phyloP scores from a whole-genome alignment of 768 basidiomycete species.

The Pleurotus salmoneostramineus region DNA sequence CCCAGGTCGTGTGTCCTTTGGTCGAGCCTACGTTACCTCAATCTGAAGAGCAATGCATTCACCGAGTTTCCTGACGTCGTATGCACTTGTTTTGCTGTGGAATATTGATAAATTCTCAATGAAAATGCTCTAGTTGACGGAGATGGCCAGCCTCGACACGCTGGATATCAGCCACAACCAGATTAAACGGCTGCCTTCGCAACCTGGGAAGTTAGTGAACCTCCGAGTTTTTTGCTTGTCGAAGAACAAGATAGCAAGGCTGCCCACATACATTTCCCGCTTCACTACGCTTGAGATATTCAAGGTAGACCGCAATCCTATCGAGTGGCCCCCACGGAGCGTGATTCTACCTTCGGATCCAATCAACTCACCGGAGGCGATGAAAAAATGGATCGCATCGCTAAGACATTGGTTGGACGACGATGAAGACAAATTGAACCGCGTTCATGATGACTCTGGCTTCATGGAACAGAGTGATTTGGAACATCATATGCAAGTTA shows the following conservation, averaged over 20 bases:
- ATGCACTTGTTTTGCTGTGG: slow-evolving; percentile 25
- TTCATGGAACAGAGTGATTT: slow-evolving; percentile 40
- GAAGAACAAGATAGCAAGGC: slow-evolving; percentile 74
- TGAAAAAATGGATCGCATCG: slow-evolving; percentile 68
- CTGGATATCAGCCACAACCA: slow-evolving; percentile 94
- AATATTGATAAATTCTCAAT: background rate
- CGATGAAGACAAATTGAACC: slow-evolving; percentile 36
- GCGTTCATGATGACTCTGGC: slow-evolving; percentile 49
- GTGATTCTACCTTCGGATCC: slow-evolving; percentile 44
- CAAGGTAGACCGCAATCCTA: slow-evolving; percentile 87
- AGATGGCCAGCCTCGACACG: slow-evolving; percentile 86
- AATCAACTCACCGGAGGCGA: slow-evolving; percentile 41
- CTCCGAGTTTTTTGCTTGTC: slow-evolving; percentile 84
- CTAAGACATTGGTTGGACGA: slow-evolving; percentile 76
- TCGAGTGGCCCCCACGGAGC: slow-evolving; percentile 84
- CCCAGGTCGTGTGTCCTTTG: slow-evolving; percentile 73
- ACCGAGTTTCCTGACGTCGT: slow-evolving; percentile 85
- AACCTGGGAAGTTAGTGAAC: slow-evolving; percentile 73
- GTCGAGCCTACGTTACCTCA: slow-evolving; percentile 77
- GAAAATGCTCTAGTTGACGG: slow-evolving; percentile 55
- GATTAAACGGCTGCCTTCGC: slow-evolving; percentile 72
- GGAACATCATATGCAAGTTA: slow-evolving; percentile 36
- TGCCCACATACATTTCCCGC: slow-evolving; percentile 75
- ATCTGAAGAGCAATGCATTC: slow-evolving; percentile 83
- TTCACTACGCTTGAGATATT: slow-evolving; percentile 75